phyloP scores from a whole-genome alignment of 768 basidiomycete species.

The Steccherinum ochraceum region DNA sequence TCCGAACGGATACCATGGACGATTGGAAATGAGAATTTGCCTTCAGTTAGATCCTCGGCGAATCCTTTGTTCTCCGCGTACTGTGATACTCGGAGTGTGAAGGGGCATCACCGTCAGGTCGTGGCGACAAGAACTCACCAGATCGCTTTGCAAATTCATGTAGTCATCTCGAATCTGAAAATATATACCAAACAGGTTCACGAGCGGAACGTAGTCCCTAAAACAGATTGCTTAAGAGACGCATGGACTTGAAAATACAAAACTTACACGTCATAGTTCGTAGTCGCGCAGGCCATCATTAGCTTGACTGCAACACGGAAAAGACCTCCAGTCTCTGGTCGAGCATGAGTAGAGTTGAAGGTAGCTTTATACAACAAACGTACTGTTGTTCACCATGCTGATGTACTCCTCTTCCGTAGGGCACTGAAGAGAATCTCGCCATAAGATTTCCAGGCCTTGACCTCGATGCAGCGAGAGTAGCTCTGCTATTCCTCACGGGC shows the following conservation, averaged over 20 bases:
- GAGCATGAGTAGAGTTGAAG: background rate
- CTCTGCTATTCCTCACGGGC: no score
- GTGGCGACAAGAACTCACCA: constrained; percentile 54
- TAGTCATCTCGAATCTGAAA: constrained; percentile 98
- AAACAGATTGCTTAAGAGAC: background rate
- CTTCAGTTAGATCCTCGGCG: constrained; percentile 92
- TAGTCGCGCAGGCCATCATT: constrained; percentile 87
- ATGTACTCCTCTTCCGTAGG: constrained; percentile 95
- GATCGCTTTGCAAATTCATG: constrained; percentile 85
- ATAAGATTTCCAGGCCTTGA: constrained; percentile 90
- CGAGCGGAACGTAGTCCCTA: constrained; percentile 87
- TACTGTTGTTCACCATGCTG: constrained; percentile 94
- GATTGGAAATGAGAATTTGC: constrained; percentile 96
- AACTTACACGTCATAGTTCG: constrained; percentile 50
- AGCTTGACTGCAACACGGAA: constrained; percentile 90
- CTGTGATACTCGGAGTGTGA: constrained; percentile 35
- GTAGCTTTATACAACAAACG: background rate
- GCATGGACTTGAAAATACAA: background rate
- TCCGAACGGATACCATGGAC: constrained; percentile 85
- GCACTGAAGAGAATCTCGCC: constrained; percentile 87
- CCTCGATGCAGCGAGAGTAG: constrained; percentile 68
- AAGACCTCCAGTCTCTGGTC: constrained; percentile 86
- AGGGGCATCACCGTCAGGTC: no score
- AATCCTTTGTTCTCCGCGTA: constrained; percentile 83
- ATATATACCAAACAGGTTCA: constrained; percentile 90